Conservation (phyloP, 2,329 filamentous ascomycete species). For the Zasmidium citrigriseum region DNA sequence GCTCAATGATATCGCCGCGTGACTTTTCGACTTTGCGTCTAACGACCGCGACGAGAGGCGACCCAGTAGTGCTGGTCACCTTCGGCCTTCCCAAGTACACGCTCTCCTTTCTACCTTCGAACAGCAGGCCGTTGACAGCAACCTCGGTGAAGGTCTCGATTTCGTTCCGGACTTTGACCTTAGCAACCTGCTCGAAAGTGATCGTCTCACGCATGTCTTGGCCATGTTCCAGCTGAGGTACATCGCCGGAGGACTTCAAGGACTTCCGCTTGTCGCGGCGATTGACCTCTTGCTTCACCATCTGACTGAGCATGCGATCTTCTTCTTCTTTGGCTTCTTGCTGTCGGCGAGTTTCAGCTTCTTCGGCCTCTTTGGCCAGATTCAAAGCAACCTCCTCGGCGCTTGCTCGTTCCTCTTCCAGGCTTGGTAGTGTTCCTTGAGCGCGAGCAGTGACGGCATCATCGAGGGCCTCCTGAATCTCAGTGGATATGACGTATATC, state of each 20-base stretch:
- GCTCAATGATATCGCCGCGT: slow-evolving; percentile 29
- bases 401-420: slow-evolving; percentile 84
- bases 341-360: slow-evolving; percentile 41
- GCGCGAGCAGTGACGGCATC: slow-evolving; percentile 79
- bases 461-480: slow-evolving; percentile 72
- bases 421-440: slow-evolving; percentile 73
- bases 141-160: slow-evolving; percentile 28
- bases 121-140: slow-evolving; percentile 20
- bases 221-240: not conserved
- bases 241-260: slow-evolving; percentile 48
- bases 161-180: slow-evolving; percentile 22
- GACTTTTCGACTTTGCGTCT: slow-evolving; percentile 24
- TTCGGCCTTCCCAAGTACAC: slow-evolving; percentile 26
- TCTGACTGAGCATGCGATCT: slow-evolving; percentile 67
- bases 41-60: slow-evolving; percentile 31
- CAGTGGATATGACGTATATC: slow-evolving; percentile 62
- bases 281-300: slow-evolving; percentile 69
- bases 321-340: slow-evolving; percentile 56
- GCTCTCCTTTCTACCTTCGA: slow-evolving; percentile 14
- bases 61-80: slow-evolving; percentile 3
- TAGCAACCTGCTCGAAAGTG: slow-evolving; percentile 32
- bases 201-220: slow-evolving; percentile 19
- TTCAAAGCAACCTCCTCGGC: slow-evolving; percentile 73
- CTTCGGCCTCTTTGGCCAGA: slow-evolving; percentile 51
- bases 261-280: slow-evolving; percentile 63